These are phyloP conservation scores for Aspergillus neoniger DNA, from an alignment of 2,329 filamentous ascomycete genomes.

Conservation along the genomic window DNA sequence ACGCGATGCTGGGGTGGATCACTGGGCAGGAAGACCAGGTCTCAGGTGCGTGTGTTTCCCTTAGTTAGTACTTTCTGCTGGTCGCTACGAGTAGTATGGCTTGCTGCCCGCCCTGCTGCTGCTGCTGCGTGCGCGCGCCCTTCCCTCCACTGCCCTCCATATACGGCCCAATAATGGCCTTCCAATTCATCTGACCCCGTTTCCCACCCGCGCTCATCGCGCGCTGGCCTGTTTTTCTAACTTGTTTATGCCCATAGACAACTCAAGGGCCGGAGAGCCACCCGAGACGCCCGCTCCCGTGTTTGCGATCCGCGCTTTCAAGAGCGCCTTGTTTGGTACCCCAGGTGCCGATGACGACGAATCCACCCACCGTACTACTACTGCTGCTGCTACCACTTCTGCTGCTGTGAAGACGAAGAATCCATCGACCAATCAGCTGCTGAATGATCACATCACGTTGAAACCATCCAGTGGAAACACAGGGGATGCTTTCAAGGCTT, in stretches of 20 bases:
- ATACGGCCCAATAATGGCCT: conserved; percentile 15
- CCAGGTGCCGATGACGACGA: conserved; percentile 55
- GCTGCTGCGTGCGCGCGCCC: conserved; percentile 7
- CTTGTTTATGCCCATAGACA: conserved; percentile 28
- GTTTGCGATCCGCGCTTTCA: conserved; percentile 68
- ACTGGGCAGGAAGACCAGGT: conserved; percentile 32
- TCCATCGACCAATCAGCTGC: conserved; percentile 21
- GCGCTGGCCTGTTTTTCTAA: conserved; percentile 18
- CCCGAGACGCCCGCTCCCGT: conserved; percentile 67
- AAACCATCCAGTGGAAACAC: conserved; percentile 24
- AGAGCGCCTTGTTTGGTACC: conserved; percentile 65
- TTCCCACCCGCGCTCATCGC: conserved; percentile 9
- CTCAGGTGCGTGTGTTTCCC: conserved; percentile 28
- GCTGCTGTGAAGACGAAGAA: conserved; percentile 14
- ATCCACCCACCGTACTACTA: conserved; percentile 21
- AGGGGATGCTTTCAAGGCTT: conserved; percentile 23
- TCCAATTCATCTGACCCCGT: conserved; percentile 4
- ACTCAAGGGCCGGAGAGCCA: conserved; percentile 58
- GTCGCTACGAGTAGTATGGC: background rate
- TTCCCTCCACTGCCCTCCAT: background rate
- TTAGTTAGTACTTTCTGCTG: too few relatives aligned
- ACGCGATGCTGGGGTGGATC: conserved; percentile 39
- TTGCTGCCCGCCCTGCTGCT: conserved; percentile 14
- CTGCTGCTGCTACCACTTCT: too few relatives aligned
- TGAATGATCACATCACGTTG: conserved; percentile 23